phyloP scores from a whole-genome alignment of 495 filamentous ascomycete genomes.

The Hyaloscypha variabilis region DNA sequence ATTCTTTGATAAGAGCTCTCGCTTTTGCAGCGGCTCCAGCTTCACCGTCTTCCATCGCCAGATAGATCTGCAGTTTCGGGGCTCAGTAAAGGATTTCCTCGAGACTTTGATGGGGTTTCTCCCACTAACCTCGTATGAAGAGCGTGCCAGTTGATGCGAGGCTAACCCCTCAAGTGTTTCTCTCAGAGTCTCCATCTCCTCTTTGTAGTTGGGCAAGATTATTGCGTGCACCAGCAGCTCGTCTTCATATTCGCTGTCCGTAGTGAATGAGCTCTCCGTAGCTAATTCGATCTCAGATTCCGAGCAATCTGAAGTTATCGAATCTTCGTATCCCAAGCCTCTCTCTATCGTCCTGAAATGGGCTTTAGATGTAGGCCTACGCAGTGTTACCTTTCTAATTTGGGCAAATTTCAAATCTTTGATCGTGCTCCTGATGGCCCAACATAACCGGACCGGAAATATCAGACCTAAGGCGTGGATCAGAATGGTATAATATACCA shows the following conservation, averaged over 20 bases:
- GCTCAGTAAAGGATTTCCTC: background rate
- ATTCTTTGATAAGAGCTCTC: slow-evolving; percentile 51
- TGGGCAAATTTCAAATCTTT: slow-evolving; percentile 43
- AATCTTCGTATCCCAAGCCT: slow-evolving; percentile 10
- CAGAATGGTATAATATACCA: slow-evolving; percentile 53
- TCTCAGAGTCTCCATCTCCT: slow-evolving; percentile 63
- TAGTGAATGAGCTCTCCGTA: too few species aligned
- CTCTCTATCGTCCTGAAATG: background rate
- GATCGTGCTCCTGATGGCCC: slow-evolving; percentile 52
- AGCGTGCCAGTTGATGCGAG: slow-evolving; percentile 61
- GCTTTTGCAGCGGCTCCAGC: slow-evolving; percentile 55
- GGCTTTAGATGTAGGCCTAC: too few species aligned
- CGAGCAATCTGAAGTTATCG: slow-evolving; percentile 4
- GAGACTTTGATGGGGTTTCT: background rate
- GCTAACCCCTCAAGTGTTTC: slow-evolving; percentile 68
- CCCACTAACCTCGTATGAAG: slow-evolving; percentile 65
- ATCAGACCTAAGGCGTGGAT: slow-evolving; percentile 54
- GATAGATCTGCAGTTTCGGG: slow-evolving; percentile 56
- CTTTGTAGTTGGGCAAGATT: slow-evolving; percentile 70
- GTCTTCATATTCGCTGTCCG: slow-evolving; percentile 12
- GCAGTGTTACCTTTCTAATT: slow-evolving; percentile 37
- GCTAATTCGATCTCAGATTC: slow-evolving; percentile 9
- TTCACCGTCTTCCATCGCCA: slow-evolving; percentile 74
- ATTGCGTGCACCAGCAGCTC: slow-evolving; percentile 54
- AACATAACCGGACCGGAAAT: slow-evolving; percentile 57